Evolutionary conservation across 106 monocot genomes (phyloP).

Genomic region (Acorus gramineus): DNA sequence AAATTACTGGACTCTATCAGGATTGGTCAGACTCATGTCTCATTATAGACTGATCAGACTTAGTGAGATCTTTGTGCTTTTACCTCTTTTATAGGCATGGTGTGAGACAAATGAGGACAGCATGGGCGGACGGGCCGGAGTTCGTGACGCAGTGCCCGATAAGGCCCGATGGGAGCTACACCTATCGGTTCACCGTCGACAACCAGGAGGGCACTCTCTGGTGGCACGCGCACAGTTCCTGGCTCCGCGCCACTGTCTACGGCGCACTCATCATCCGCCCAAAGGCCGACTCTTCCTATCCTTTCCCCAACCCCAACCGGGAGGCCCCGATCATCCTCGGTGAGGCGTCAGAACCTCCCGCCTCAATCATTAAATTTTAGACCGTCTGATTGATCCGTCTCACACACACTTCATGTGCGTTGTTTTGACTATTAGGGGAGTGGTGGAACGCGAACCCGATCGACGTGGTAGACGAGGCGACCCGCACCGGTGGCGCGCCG

Average conservation of each 20-base stretch:
- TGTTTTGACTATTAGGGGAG: too few species aligned
- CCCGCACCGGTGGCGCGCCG: too few species aligned
- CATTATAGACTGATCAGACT: too few species aligned
- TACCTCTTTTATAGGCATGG: slow-evolving; percentile 30
- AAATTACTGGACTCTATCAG: too few species aligned
- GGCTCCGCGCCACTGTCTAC: slow-evolving; percentile 59
- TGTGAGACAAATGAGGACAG: slow-evolving; percentile 35
- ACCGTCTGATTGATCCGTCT: too few species aligned
- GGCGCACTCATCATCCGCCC: slow-evolving; percentile 53
- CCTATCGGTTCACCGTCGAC: slow-evolving; percentile 42
- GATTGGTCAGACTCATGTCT: too few species aligned
- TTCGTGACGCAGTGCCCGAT: slow-evolving; percentile 60
- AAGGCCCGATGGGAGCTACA: slow-evolving; percentile 38
- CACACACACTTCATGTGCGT: too few species aligned
- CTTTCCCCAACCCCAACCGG: slow-evolving; percentile 29
- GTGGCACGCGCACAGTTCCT: slow-evolving; percentile 63
- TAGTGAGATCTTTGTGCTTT: too few species aligned
- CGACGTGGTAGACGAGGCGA: too few species aligned
- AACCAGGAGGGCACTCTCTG: slow-evolving; percentile 54
- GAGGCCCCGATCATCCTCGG: slow-evolving; percentile 39
- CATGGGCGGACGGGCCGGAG: slow-evolving; percentile 56
- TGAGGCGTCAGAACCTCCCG: not conserved
- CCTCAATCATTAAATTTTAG: too few species aligned
- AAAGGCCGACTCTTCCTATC: slow-evolving; percentile 27
- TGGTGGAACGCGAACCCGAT: too few species aligned